Evolutionary conservation across 192 early-diverging fungal genomes (phyloP).

Genomic region (Dispira parvispora): DNA sequence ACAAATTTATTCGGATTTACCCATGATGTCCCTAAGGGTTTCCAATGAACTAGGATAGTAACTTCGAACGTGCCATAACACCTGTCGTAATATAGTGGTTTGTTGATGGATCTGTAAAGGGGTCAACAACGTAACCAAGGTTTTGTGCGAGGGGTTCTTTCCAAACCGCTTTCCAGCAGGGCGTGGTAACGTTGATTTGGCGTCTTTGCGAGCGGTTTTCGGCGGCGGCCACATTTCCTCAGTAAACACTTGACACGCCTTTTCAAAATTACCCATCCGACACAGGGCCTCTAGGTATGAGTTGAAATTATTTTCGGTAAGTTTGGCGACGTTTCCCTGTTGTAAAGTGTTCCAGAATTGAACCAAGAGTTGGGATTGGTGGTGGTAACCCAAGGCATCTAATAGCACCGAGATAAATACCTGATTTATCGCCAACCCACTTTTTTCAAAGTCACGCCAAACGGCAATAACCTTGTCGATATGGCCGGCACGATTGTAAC

Average conservation of each 20-base stretch:
- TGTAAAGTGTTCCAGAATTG: background rate
- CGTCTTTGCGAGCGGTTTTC: background rate
- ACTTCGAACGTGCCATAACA: background rate
- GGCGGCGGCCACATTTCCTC: background rate
- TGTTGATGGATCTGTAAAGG: background rate
- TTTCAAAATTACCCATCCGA: background rate
- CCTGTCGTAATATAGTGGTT: background rate
- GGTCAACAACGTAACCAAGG: background rate
- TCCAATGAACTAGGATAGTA: background rate
- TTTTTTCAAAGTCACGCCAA: background rate
- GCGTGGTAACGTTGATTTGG: background rate
- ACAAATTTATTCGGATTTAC: too few species aligned
- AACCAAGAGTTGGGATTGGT: background rate
- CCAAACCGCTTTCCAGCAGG: background rate
- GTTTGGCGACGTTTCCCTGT: background rate
- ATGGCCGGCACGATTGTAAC: background rate
- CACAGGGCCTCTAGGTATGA: background rate
- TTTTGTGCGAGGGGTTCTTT: background rate
- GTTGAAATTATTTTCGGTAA: background rate
- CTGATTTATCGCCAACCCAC: background rate
- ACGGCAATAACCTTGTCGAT: background rate
- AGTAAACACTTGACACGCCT: background rate
- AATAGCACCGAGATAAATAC: background rate
- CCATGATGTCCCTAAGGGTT: too few species aligned
- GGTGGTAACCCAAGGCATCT: background rate